Evolutionary conservation across 2,329 filamentous ascomycete species (phyloP), one percentile per base, ranked within the genome.

Genomic region (Epichloe baconii): DNA sequence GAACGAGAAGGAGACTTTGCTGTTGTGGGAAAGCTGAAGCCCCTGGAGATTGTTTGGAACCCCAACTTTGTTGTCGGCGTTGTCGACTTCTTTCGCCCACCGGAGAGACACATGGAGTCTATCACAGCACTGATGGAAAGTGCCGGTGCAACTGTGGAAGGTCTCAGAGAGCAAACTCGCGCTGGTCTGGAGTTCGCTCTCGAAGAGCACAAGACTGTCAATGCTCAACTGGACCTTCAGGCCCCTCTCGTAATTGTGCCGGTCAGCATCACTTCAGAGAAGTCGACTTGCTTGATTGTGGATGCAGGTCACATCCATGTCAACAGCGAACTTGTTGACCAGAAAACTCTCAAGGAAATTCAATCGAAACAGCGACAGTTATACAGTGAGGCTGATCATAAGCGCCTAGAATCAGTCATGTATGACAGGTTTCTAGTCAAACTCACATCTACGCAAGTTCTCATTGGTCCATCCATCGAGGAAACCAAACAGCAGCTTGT

Each of bases 401-500:
- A 86, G 65, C 80, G 84, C 44, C 79, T 99, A 4, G 89, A 97
- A 65, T 86, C 85, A 15, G 75, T 95, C 59, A 95, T 99, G 86
- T 99, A 99, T 63, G 93, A 99, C 74, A 93, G 89, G 51, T 99
- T 98, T 66, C 74, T 88, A 42, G 79, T 99, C 59, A 95, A 95
- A 62, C 75, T 99, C 31, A 85, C 94, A 19, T 95, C 91, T 0
- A 98, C 93, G 0, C 93, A 99, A 66, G 82, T 98, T 17, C 77
- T 99, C 44, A 95, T 98, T 55, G 93, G 93, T 0, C 89, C 90
- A 0, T 94, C 91, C 0, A 88, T 98, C 46, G 85, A 94, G 50
- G 86, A 88, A 57, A 93, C 94, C 0, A 93, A 91, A 63, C 77
- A 82, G 4, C 88, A 96, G 59, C 74, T 98, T 3, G 77, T 78